Evolutionary conservation across 257 asterid genomes (phyloP).

Genomic region (Buddleja alternifolia): DNA sequence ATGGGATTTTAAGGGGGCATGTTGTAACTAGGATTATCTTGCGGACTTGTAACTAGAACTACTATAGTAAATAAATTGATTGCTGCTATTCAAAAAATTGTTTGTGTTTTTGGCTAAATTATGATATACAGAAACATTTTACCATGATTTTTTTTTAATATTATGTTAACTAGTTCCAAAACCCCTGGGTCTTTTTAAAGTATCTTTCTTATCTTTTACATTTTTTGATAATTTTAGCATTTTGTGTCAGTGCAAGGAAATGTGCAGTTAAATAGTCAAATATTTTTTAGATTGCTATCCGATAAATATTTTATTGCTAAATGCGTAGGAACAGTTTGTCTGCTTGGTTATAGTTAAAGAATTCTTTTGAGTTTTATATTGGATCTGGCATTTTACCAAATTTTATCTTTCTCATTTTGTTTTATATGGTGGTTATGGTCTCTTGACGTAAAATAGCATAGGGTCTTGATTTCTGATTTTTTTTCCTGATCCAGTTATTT

Average conservation of each 20-base stretch:
- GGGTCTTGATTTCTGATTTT: too few species aligned
- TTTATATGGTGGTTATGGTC: too few species aligned
- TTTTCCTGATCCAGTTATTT: too few species aligned
- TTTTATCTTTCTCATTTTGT: background rate
- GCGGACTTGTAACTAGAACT: constrained; percentile 10
- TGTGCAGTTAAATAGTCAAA: background rate
- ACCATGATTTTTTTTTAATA: background rate
- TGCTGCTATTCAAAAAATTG: background rate
- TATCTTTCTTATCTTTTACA: background rate
- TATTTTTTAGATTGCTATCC: background rate
- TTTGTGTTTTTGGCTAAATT: background rate
- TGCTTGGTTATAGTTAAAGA: background rate
- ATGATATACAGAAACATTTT: too few species aligned
- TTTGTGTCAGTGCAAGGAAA: background rate
- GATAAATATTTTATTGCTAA: background rate
- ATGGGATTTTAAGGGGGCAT: background rate
- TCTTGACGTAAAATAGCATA: too few species aligned
- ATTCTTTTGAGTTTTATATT: too few species aligned
- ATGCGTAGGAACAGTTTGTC: background rate
- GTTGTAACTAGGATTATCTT: too few species aligned
- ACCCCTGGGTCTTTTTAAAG: background rate
- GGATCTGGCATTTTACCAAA: too few species aligned
- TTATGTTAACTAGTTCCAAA: background rate
- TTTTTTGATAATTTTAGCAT: background rate
- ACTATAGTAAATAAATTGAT: background rate